phyloP scores from a whole-genome alignment of 805 yeast species.

The Wickerhamiella parazyma region DNA sequence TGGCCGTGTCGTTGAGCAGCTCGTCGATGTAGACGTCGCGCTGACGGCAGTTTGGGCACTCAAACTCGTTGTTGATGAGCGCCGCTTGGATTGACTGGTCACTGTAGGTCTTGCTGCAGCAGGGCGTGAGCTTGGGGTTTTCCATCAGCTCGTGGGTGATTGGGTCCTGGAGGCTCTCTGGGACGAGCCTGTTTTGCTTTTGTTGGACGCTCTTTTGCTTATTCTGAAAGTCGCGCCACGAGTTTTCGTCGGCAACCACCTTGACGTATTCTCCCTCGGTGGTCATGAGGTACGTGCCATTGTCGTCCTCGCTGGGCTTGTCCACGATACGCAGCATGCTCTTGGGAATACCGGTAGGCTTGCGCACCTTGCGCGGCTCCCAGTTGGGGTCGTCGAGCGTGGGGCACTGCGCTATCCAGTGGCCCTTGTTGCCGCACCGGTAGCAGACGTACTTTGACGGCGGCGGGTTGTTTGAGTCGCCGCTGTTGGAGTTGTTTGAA shows the following conservation, averaged over 20 bases:
- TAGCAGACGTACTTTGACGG: constrained; percentile 96
- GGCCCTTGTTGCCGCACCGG: constrained; percentile 90
- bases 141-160: constrained; percentile 46
- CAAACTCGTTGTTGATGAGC: constrained; percentile 70
- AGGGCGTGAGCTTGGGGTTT: constrained; percentile 71
- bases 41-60: constrained; percentile 74
- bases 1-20: constrained; percentile 46
- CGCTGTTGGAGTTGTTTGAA: constrained; percentile 18
- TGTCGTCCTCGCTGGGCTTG: constrained; percentile 56
- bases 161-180: constrained; percentile 56
- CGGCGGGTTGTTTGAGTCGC: constrained; percentile 50
- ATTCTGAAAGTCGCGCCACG: constrained; percentile 81
- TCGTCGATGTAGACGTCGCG: constrained; percentile 68
- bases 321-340: constrained; percentile 78
- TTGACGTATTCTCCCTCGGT: constrained; percentile 93
- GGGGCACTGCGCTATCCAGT: constrained; percentile 94
- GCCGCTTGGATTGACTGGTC: constrained; percentile 49
- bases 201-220: constrained; percentile 35
- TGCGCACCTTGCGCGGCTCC: constrained; percentile 79
- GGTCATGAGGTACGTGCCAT: constrained; percentile 60
- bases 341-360: constrained; percentile 96
- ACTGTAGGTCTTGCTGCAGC: constrained; percentile 51
- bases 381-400: constrained; percentile 83
- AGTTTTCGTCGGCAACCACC: constrained; percentile 84
- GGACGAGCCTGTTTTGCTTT: constrained; percentile 33